Evolutionary conservation across 805 yeast species (phyloP), one percentile per base, ranked within the genome.

Genomic region (Teunomyces aglyptinius): DNA sequence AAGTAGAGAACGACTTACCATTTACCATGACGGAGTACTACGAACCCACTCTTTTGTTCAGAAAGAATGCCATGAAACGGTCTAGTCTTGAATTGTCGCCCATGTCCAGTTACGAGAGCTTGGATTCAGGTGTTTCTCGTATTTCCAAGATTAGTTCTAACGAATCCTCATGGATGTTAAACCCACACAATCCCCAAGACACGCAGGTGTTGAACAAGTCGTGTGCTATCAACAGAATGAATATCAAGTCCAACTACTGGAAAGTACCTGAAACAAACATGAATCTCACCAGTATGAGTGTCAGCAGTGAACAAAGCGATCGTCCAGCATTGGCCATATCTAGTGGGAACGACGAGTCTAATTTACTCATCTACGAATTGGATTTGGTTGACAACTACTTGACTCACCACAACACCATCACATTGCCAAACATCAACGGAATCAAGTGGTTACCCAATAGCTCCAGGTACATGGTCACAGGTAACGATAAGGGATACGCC

Each of bases 401-500:
- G 41, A 76, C 82, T 20, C 86, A 82, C 59, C 74, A 78, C 47
- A 76, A 77, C 51, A 80, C 85, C n/a, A 80, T 82, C 41, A 54
- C 82, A 0, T 61, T 82, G 26, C 83, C 87, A 2, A 73, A 77
- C 52, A 78, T 82, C 22, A 70, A 77, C 47, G 67, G 78, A 1
- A 58, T 80, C 61, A 69, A 76, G 50, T 82, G 86, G 84, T 66
- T 79, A 11, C 75, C 75, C 3, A 61, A 66, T 10, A 22, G 51
- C 27, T 63, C 71, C 29, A 68, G 71, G 24, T 65, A 71, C 31
- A 59, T 85, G 38, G 58, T 82, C n/a, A 76, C 95, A 0, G 96
- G 96, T 8, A 94, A 89, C 60, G 77, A 76, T 43, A 79, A 81
- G 48, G 97, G 97, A 1, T 68, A 77, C 45, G 88, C 83, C 0